Base-by-base conservation (phyloP, 179 eudicot species). In the Silene coronaria region DNA sequence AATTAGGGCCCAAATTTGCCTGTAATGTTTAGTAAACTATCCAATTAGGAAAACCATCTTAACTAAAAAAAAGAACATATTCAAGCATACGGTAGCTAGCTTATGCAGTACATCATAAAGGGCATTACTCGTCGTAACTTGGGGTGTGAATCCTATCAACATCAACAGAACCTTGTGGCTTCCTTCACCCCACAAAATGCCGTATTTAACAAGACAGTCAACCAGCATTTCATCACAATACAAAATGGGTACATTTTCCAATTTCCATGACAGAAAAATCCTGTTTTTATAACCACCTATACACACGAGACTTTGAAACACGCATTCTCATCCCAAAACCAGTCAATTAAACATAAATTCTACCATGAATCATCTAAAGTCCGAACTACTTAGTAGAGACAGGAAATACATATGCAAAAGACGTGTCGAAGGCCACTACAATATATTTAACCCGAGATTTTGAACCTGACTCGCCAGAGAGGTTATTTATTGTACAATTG, bases 231-330 rank as follows among this genome's bases (percentile, higher is more conserved):
- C 75, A 70, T 70, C 79, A 66, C 65, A 75, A 42, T 59, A 46
- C 62, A 67, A 76, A 66, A 28, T 27, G 38, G 27, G 28, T 28
- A 59, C 64, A 69, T 70, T 61, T 53, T 59, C 19, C 12, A 38
- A 28, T 28, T 28, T n/a, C 74, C 61, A 76, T 65, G 28, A 60
- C 27, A 24, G 32, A 48, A 70, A 59, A 34, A 6, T 76, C 32
- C 30, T 19, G 22, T 61, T n/a, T n/a, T n/a, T n/a, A 14, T 64
- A 28, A 57, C 19, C 14, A 70, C 75, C 79, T 77, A 77, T 77
- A 77, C 79, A 77, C 75, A 77, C 79, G 32, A 70, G 62, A 77
- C 59, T 68, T 55, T 32, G 73, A 71, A 76, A 76, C 79, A 76
- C 46, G 74, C 74, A 68, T 76, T 68, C 74, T 58, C 74, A 36